Conservation (phyloP, 306 rosid genomes). For the Medicago lupulina region DNA sequence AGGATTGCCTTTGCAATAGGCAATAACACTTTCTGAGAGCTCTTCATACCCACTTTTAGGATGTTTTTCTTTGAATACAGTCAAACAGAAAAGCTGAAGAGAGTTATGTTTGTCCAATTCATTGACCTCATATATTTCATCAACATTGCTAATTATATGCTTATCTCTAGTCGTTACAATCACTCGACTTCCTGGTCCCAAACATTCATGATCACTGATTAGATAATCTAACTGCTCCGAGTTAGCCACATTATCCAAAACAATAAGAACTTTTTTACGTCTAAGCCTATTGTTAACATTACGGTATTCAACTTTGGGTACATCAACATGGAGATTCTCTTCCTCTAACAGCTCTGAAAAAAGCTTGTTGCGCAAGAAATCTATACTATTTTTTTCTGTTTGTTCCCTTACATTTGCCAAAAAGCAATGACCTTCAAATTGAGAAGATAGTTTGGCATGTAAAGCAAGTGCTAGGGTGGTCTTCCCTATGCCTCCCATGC, state of each 20-base stretch:
- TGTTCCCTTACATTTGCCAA: conserved; percentile 22
- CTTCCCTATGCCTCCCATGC: conserved; percentile 4
- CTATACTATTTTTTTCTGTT: conserved; percentile 7
- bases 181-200: conserved; percentile 39
- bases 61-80: conserved; percentile 33
- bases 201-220: neutral
- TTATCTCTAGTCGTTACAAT: conserved; percentile 42
- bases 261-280: conserved; percentile 30
- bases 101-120: conserved; percentile 36
- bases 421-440: conserved; percentile 41
- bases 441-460: conserved; percentile 2
- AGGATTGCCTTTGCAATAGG: conserved; percentile 28
- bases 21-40: conserved; percentile 16
- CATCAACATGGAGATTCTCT: neutral
- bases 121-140: conserved; percentile 30
- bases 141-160: conserved; percentile 19
- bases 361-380: conserved; percentile 20
- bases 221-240: conserved; percentile 25
- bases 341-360: conserved; percentile 9
- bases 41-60: conserved; percentile 31
- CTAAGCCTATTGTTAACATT: conserved; percentile 5
- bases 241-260: conserved; percentile 42
- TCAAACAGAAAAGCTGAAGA: conserved; percentile 42
- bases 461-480: conserved; percentile 27
- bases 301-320: neutral